Conservation (phyloP, 306 rosid genomes). For the Biancaea sappan region DNA sequence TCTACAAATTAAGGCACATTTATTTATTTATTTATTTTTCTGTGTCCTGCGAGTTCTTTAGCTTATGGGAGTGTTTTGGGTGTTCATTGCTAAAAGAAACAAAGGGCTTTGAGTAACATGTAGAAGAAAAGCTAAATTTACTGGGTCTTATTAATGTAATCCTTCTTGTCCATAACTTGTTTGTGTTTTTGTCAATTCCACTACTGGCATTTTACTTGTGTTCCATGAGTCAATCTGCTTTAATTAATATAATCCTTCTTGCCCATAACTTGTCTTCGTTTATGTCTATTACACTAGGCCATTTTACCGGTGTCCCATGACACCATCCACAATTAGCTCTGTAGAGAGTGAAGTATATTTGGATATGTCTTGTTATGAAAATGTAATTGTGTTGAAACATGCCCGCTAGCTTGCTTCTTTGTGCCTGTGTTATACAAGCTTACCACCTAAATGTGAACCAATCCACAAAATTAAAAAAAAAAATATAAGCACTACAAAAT, state of each 20-base stretch:
- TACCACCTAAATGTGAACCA: too few species aligned
- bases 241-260: not conserved
- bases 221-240: not conserved
- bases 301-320: not conserved
- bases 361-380: not conserved
- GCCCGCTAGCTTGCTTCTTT: too few species aligned
- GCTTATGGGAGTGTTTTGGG: not conserved
- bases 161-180: slow-evolving; percentile 31
- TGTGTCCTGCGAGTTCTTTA: not conserved
- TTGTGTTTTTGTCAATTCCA: slow-evolving; percentile 9
- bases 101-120: not conserved
- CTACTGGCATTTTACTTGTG: not conserved
- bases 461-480: too few species aligned
- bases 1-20: slow-evolving; percentile 55
- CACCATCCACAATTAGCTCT: not conserved
- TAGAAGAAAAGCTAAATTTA: not conserved
- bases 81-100: not conserved
- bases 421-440: too few species aligned
- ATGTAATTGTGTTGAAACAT: too few species aligned
- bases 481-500: too few species aligned
- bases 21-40: too few species aligned
- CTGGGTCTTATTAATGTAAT: not conserved
- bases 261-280: too few species aligned
- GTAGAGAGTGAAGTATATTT: not conserved
- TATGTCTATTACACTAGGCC: not conserved